These are phyloP conservation scores for Pichia cactophila DNA, from an alignment of 1,139 yeast genomes.

Conservation along the genomic window DNA sequence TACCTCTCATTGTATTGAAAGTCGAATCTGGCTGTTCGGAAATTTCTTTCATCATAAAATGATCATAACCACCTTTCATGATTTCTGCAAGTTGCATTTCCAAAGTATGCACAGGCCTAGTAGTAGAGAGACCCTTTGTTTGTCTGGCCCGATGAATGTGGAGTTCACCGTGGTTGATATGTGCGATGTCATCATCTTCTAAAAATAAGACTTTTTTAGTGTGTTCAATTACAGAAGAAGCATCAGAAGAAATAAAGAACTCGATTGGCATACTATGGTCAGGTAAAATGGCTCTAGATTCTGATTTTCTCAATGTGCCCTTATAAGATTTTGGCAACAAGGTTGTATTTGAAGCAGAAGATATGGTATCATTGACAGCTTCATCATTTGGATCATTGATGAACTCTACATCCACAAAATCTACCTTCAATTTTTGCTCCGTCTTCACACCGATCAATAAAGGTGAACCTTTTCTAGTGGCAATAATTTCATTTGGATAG, in stretches of 20 bases:
- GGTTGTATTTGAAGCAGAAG: constrained; percentile 7
- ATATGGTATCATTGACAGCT: constrained; percentile 10
- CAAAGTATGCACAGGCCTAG: constrained; percentile 91
- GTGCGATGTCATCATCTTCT: constrained; percentile 98
- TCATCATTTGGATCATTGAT: constrained; percentile 45
- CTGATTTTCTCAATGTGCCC: constrained; percentile 24
- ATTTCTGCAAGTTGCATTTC: constrained; percentile 97
- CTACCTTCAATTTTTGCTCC: constrained; percentile 89
- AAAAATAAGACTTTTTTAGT: constrained; percentile 93
- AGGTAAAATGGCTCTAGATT: constrained; percentile 29
- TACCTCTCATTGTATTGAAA: constrained; percentile 98
- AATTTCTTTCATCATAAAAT: constrained; percentile 98
- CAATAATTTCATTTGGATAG: constrained; percentile 93
- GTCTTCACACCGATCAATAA: constrained; percentile 95
- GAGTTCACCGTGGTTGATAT: constrained; percentile 94
- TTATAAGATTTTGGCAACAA: constrained; percentile 13
- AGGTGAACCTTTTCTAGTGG: constrained; percentile 98
- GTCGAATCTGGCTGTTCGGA: constrained; percentile 98
- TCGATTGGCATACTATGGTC: constrained; percentile 59
- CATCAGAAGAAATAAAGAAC: constrained; percentile 93
- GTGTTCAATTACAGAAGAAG: constrained; percentile 95
- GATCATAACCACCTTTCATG: constrained; percentile 95
- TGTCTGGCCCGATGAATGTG: constrained; percentile 96
- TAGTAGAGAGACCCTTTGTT: constrained; percentile 84
- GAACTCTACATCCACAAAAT: constrained; percentile 97